A percentile compares a stretch with the other conserved stretches of the same genome.
Conservation (phyloP, 2,329 filamentous ascomycete species). For the Monosporascus sp. region DNA sequence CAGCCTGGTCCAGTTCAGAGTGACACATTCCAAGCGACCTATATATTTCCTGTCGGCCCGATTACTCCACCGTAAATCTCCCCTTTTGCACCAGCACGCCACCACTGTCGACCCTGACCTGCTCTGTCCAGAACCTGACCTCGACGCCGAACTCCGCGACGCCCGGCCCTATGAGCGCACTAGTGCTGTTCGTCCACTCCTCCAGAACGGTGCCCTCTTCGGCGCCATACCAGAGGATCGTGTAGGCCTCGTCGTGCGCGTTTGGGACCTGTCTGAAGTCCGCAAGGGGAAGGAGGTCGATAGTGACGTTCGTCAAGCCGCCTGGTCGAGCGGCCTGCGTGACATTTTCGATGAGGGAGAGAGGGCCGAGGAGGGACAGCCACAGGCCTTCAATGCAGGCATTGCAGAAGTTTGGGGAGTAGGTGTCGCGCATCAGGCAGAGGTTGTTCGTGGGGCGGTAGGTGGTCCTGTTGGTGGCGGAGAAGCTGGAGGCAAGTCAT, state of each 20-base stretch:
- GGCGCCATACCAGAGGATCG: conserved; percentile 22
- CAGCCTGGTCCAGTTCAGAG: too few species aligned
- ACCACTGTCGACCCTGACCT: conserved; percentile 19
- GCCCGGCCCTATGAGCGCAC: conserved; percentile 12
- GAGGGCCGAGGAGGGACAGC: conserved; percentile 19
- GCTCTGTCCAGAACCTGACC: conserved; percentile 23
- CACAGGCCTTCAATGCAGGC: conserved; percentile 27
- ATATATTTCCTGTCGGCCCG: not conserved
- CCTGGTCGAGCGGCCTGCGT: conserved; percentile 15
- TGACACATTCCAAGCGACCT: too few species aligned
- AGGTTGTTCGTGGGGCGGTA: conserved; percentile 26
- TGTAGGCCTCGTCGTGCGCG: conserved; percentile 19
- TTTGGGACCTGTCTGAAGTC: conserved; percentile 20
- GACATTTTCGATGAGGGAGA: conserved; percentile 23
- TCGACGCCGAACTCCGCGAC: conserved; percentile 18
- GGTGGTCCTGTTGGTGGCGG: conserved; percentile 19
- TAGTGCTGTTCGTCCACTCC: conserved; percentile 24
- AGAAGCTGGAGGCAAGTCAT: conserved; percentile 14
- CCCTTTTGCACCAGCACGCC: conserved; percentile 13
- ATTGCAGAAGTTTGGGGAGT: conserved; percentile 23
- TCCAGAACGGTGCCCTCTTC: conserved; percentile 15
- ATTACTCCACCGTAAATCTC: conserved; percentile 10
- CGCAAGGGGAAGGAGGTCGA: conserved; percentile 22
- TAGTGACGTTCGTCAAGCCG: conserved; percentile 17
- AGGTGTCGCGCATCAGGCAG: conserved; percentile 24